Evolutionary conservation across 768 basidiomycete genomes (phyloP), one percentile per base, ranked within the genome.

Genomic region (Lyophyllum shimeji): DNA sequence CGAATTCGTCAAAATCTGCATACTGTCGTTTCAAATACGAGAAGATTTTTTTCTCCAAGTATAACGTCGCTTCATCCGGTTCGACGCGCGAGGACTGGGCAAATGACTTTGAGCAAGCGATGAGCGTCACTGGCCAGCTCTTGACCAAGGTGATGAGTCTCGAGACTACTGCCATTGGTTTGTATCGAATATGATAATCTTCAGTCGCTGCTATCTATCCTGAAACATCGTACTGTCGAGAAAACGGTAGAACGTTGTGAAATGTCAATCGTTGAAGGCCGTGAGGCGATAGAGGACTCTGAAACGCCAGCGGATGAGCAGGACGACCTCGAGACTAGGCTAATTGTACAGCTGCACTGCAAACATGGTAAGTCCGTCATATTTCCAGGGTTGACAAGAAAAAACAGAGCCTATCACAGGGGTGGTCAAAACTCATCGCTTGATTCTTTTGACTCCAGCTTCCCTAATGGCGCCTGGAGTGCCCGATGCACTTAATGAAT

Each of bases 1-100:
- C 88, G 21, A 94, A 93, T 70, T 84, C 87, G 2, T 86, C 91
- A 4, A 82, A 86, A 65, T 89, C 92, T 37, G 91, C 92, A 11
- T 93, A 89, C 64, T 88, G 85, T 69, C 82, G 89, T 13, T 87
- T 93, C 74, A 85, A 82, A 66, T 90, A 87, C 60, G 75, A 76
- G 8, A 80, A 74, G 39, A 71, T 77, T 34, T 92, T 90, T 72
- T 94, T 94, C 67, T 82, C 82, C 23, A 83, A 78, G 55, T 93
- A 89, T 61, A 75, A 66, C 37, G 69, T 88, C 11, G 75, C 51
- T 31, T 45, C 44, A 47, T 50, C 50, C 13, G 61, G n/a, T 39
- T 59, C 50, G 17, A 18, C 39, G 20, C 62, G 59, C 17, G 60
- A 48, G 52, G 63, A 56, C 48, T 59, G 42, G 40, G 65, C 58